Conservation (phyloP, 805 yeast genomes). For the Candida succiphila region DNA sequence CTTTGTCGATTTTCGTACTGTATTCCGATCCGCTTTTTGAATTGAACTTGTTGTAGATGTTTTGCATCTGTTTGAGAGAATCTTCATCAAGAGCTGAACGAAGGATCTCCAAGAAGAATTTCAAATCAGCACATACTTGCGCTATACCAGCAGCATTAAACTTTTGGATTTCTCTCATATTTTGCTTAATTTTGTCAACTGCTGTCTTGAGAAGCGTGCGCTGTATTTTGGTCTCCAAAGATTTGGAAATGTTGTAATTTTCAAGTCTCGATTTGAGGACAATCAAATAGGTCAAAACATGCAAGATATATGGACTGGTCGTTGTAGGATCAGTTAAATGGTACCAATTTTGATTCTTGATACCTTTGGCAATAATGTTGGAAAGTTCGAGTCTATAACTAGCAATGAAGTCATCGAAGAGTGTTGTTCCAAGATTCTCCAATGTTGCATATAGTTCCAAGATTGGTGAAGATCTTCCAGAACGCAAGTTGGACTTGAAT, state of each 20-base stretch:
- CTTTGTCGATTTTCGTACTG: constrained; percentile 6
- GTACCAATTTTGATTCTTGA: constrained; percentile 33
- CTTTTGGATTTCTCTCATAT: constrained; percentile 11
- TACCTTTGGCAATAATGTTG: constrained; percentile 29
- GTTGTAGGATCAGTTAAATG: constrained; percentile 3
- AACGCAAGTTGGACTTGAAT: constrained; percentile 37
- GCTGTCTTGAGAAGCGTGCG: constrained; percentile 11
- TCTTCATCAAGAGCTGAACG: constrained; percentile 2
- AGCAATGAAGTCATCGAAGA: constrained; percentile 44
- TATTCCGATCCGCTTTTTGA: neutral
- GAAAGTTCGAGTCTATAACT: constrained; percentile 33
- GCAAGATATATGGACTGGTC: constrained; percentile 13
- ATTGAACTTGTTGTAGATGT: neutral
- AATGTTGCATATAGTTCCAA: constrained; percentile 34
- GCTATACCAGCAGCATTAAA: constrained; percentile 14
- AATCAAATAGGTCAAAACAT: constrained; percentile 15
- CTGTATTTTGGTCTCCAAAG: constrained; percentile 12
- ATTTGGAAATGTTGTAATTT: constrained; percentile 9
- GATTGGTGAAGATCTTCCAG: constrained; percentile 29
- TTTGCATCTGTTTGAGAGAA: neutral
- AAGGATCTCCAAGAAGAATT: constrained; percentile 11
- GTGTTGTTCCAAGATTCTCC: constrained; percentile 37
- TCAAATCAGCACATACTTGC: constrained; percentile 15
- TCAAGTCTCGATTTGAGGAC: constrained; percentile 16
- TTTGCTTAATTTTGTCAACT: constrained; percentile 13